These are phyloP conservation scores for Metschnikowia dekortorum DNA, from an alignment of 805 yeast species.

Conservation along the genomic window DNA sequence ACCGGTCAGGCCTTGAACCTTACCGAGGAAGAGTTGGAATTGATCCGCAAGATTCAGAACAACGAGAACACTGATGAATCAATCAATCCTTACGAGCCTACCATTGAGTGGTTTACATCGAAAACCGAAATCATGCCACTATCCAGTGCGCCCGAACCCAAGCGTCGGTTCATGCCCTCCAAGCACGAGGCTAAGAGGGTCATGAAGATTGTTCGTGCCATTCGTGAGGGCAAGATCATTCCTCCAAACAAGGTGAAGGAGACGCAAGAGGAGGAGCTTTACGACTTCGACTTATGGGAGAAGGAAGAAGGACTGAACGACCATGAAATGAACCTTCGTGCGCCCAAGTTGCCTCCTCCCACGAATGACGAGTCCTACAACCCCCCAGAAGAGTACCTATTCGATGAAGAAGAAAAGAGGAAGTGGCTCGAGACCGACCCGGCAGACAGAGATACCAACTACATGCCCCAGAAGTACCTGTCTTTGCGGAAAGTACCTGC, in stretches of 20 bases:
- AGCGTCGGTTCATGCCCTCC: conserved; percentile 93
- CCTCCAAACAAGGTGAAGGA: conserved; percentile 61
- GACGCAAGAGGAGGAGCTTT: conserved; percentile 46
- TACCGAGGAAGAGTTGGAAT: conserved; percentile 81
- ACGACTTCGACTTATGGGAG: conserved; percentile 82
- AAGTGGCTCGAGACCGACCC: conserved; percentile 70
- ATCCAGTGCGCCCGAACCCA: conserved; percentile 93
- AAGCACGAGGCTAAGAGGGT: conserved; percentile 94
- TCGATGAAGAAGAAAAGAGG: conserved; percentile 71
- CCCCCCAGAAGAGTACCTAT: conserved; percentile 93
- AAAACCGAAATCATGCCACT: conserved; percentile 85
- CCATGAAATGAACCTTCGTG: conserved; percentile 87
- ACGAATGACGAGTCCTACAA: conserved; percentile 94
- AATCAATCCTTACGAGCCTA: conserved; percentile 87
- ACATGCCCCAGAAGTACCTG: conserved; percentile 73
- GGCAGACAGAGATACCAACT: conserved; percentile 72
- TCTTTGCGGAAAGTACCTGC: conserved; percentile 93
- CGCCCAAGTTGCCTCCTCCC: conserved; percentile 95
- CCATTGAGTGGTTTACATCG: conserved; percentile 92
- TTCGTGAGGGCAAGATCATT: conserved; percentile 90
- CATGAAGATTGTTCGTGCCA: conserved; percentile 94
- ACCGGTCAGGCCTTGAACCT: conserved; percentile 84
- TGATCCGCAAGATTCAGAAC: conserved; percentile 78
- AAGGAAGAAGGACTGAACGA: conserved; percentile 49
- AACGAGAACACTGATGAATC: conserved; percentile 79